A percentile compares a stretch with the other conserved stretches of the same genome.
phyloP scores from a whole-genome alignment of 805 yeast genomes.

The Komagataella kurtzmanii region DNA sequence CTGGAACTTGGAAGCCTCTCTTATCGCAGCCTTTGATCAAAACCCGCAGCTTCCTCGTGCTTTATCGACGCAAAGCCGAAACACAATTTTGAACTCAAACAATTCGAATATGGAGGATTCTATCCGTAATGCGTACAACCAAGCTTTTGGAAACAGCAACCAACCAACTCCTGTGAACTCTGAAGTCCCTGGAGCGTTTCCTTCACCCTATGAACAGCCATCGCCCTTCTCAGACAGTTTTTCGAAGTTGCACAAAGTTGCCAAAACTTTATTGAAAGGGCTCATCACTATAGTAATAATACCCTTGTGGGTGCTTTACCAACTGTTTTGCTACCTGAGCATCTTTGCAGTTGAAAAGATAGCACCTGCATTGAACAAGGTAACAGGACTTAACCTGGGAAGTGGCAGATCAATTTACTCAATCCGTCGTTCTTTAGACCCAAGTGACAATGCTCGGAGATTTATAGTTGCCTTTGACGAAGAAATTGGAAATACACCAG shows the following conservation, averaged over 20 bases:
- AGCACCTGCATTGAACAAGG: neutral
- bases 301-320: neutral
- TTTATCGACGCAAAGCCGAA: neutral
- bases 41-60: neutral
- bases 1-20: neutral
- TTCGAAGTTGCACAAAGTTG: neutral
- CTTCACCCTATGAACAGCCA: neutral
- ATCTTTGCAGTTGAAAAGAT: neutral
- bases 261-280: neutral
- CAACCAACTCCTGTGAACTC: neutral
- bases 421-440: slow-evolving; percentile 6
- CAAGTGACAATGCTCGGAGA: slow-evolving; percentile 18
- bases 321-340: neutral
- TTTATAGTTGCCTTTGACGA: slow-evolving; percentile 19
- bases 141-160: neutral
- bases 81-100: neutral
- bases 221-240: neutral
- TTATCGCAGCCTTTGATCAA: neutral
- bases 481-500: slow-evolving; percentile 3
- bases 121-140: neutral
- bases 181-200: neutral
- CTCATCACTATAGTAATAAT: neutral
- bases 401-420: neutral
- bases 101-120: neutral
- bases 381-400: neutral